Conservation (phyloP, 805 yeast species). For the Saccharomycopsis fibuligera region DNA sequence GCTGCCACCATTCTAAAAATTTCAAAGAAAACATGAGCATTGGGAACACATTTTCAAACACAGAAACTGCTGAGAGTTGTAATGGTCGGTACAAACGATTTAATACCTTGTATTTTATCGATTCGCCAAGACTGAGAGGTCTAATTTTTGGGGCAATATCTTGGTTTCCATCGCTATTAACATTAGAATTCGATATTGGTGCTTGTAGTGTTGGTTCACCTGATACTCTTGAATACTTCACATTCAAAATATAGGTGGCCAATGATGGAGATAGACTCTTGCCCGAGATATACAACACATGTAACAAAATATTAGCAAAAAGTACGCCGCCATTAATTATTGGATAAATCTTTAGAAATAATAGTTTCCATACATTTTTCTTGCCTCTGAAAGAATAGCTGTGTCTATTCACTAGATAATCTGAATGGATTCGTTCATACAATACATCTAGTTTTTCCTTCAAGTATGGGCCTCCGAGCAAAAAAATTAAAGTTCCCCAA, state of each 20-base stretch:
- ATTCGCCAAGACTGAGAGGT: constrained; percentile 19
- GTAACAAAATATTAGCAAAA: constrained; percentile 47
- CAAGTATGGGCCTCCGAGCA: constrained; percentile 63
- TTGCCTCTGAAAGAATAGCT: constrained; percentile 18
- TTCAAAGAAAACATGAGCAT: constrained; percentile 19
- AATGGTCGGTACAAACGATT: constrained; percentile 12
- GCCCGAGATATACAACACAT: constrained; percentile 63
- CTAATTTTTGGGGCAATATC: constrained; percentile 18
- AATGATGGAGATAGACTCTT: constrained; percentile 49
- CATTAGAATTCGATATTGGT: background rate
- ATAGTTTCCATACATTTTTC: constrained; percentile 28
- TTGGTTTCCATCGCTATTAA: constrained; percentile 14
- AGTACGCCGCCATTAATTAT: constrained; percentile 40
- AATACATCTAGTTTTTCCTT: constrained; percentile 59
- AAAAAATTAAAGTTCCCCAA: constrained; percentile 46
- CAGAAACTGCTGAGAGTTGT: constrained; percentile 1
- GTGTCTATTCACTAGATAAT: constrained; percentile 39
- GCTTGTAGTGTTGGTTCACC: constrained; percentile 17
- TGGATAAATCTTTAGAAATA: constrained; percentile 61
- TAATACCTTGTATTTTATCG: constrained; percentile 16
- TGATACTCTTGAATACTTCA: constrained; percentile 60
- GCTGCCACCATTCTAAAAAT: constrained; percentile 23
- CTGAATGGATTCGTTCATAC: constrained; percentile 58
- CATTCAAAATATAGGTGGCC: constrained; percentile 52
- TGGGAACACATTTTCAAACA: constrained; percentile 19